These are phyloP conservation scores for Claviceps arundinis DNA, from an alignment of 2,329 filamentous ascomycete species.

Conservation along the genomic window DNA sequence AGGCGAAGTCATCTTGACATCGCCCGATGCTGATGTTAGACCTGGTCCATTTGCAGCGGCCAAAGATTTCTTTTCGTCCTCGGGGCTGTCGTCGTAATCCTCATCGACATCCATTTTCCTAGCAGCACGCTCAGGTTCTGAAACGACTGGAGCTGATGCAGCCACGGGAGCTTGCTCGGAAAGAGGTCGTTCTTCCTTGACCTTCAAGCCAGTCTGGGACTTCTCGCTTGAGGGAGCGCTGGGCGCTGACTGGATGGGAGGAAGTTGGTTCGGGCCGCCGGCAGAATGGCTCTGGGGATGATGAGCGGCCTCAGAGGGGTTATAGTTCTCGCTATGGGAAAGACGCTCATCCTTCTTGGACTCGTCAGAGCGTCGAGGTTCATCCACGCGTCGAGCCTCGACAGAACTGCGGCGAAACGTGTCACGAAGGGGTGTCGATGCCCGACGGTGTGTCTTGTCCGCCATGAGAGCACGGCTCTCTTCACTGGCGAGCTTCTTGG, in stretches of 20 bases:
- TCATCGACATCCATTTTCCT: slow-evolving; percentile 96
- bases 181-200: slow-evolving; percentile 48
- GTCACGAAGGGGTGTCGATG: slow-evolving; percentile 58
- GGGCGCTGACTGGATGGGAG: slow-evolving; percentile 46
- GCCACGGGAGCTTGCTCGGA: slow-evolving; percentile 26
- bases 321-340: slow-evolving; percentile 64
- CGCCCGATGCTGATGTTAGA: slow-evolving; percentile 33
- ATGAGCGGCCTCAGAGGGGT: slow-evolving; percentile 85
- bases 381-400: slow-evolving; percentile 53
- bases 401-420: slow-evolving; percentile 67
- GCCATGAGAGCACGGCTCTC: slow-evolving; percentile 79
- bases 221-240: slow-evolving; percentile 42
- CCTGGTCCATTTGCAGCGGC: slow-evolving; percentile 30
- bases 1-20: slow-evolving; percentile 31
- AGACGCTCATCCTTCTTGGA: slow-evolving; percentile 49
- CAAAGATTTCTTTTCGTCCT: slow-evolving; percentile 59
- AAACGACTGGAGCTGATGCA: slow-evolving; percentile 35
- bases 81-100: slow-evolving; percentile 88
- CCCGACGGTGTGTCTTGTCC: slow-evolving; percentile 67
- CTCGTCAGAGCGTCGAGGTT: slow-evolving; percentile 47
- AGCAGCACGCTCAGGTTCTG: slow-evolving; percentile 71
- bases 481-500: slow-evolving; percentile 80
- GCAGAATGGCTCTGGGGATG: slow-evolving; percentile 48
- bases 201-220: slow-evolving; percentile 16
- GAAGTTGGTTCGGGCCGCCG: slow-evolving; percentile 37